phyloP scores from a whole-genome alignment of 176 grass and related monocot genomes.

The Musa acuminata region DNA sequence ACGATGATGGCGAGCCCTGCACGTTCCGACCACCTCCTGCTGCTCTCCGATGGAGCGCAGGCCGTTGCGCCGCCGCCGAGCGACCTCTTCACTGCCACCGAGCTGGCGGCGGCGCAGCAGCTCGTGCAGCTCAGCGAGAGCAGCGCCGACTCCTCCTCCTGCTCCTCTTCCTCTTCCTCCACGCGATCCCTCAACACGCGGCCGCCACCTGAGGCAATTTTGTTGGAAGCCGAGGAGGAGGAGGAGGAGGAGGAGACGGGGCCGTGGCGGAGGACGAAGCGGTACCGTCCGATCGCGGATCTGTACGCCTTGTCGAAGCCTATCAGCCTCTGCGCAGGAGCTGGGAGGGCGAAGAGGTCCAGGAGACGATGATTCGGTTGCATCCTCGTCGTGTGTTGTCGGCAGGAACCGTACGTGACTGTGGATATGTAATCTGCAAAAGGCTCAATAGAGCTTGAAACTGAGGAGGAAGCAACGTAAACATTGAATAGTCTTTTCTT shows the following conservation, averaged over 20 bases:
- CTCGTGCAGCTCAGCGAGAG: slow-evolving; percentile 9
- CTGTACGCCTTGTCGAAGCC: not conserved
- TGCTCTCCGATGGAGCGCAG: not conserved
- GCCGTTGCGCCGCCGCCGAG: not conserved
- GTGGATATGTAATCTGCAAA: too few relatives aligned
- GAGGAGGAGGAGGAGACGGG: not conserved
- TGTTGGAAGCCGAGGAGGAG: not conserved
- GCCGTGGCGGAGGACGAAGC: not conserved
- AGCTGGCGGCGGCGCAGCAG: slow-evolving; percentile 3
- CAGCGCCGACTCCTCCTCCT: not conserved
- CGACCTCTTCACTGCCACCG: not conserved
- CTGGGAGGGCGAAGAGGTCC: slow-evolving; percentile 3
- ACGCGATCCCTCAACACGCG: not conserved
- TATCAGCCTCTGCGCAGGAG: not conserved
- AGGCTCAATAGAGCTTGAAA: too few relatives aligned
- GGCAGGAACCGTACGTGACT: too few relatives aligned
- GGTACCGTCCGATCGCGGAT: slow-evolving; percentile 6
- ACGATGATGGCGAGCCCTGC: not conserved
- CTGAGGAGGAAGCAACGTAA: too few relatives aligned
- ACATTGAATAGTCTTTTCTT: too few relatives aligned
- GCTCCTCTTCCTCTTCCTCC: not conserved
- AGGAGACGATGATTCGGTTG: not conserved
- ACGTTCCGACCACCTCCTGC: not conserved
- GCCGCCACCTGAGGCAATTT: not conserved
- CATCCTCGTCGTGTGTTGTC: not conserved